Conservation (phyloP, 73 alveolate genomes). For the Tetrahymena thermophila region DNA sequence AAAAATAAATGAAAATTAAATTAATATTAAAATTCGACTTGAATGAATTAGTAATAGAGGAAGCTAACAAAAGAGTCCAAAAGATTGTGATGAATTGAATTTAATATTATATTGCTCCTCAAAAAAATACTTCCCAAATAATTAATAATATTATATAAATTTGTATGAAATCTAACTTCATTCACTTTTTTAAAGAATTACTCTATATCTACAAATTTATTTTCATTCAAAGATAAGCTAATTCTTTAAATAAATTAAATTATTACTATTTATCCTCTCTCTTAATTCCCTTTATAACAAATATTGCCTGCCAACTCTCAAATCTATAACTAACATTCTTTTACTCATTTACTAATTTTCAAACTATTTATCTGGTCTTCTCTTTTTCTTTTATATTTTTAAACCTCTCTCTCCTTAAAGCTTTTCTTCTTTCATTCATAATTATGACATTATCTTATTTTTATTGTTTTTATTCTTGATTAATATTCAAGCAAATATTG, state of each 20-base stretch:
- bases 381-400: background rate
- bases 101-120: background rate
- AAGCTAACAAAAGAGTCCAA: background rate
- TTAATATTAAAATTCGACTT: background rate
- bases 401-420: background rate
- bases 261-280: background rate
- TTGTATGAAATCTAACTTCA: background rate
- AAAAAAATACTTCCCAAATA: background rate
- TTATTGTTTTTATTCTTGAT: background rate
- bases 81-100: background rate
- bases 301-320: background rate
- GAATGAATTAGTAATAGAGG: background rate
- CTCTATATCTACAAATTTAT: background rate
- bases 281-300: too few relatives aligned
- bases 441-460: background rate
- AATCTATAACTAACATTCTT: background rate
- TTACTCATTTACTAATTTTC: background rate
- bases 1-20: background rate
- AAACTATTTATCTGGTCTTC: background rate
- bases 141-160: background rate
- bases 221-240: background rate
- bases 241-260: too few relatives aligned
- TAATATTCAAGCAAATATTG: background rate
- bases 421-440: background rate
- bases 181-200: background rate